A percentile compares a stretch with the other conserved stretches of the same genome.
Evolutionary conservation across 345 rosid species (phyloP).

Genomic region (Ricinus communis): DNA sequence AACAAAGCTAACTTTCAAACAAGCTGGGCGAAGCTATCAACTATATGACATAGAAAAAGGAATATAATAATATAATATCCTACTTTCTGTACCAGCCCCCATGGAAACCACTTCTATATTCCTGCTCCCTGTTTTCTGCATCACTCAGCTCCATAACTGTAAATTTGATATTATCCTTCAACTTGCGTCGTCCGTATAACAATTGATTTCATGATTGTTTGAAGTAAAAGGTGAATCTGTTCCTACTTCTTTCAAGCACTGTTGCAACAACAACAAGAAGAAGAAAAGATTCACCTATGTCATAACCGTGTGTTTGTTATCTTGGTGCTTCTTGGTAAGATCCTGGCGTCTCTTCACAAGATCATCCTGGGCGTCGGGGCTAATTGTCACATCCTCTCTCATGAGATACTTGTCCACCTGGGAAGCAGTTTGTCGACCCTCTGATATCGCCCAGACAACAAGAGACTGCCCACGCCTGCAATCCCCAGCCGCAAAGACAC

Average conservation of each 20-base stretch:
- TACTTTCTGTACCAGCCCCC: conserved; percentile 5
- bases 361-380: conserved; percentile 21
- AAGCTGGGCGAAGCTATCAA: conserved; percentile 21
- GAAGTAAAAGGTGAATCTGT: conserved; percentile 5
- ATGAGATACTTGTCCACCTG: conserved; percentile 74
- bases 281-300: conserved; percentile 24
- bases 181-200: not conserved
- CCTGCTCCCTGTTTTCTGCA: conserved; percentile 1
- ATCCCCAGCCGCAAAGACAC: conserved; percentile 96
- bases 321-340: conserved; percentile 34
- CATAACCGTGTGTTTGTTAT: conserved; percentile 44
- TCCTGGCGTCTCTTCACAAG: conserved; percentile 21
- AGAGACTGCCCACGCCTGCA: conserved; percentile 96
- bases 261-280: not conserved
- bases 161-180: not conserved
- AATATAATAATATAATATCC: conserved; percentile 6
- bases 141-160: not conserved
- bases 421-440: conserved; percentile 93
- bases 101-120: not conserved
- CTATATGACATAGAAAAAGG: not conserved
- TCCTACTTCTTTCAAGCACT: not conserved
- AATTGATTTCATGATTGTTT: not conserved
- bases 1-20: conserved; percentile 7
- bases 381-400: conserved; percentile 6
- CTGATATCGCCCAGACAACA: conserved; percentile 99